Base-by-base conservation (phyloP, 192 early-diverging fungal genomes). In the Entomortierella beljakovae region DNA sequence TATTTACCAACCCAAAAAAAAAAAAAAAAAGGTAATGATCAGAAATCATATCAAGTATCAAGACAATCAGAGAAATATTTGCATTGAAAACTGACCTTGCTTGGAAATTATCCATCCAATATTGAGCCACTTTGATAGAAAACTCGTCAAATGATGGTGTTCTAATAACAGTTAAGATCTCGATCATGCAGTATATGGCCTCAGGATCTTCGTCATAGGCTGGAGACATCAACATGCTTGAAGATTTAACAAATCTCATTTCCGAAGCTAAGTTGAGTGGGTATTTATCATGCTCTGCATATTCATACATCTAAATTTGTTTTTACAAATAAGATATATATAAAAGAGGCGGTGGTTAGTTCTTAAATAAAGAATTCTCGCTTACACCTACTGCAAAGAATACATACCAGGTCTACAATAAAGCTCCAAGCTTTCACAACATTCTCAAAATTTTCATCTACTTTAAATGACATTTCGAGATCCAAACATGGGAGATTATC, bases 121-220 rank as follows among this genome's bases (percentile, higher is more conserved):
- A 48, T 29, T 63, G 13, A 35, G 57, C 80, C 0, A 83, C 15
- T n/a, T 71, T 60, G 22, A 40, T 50, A 0, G 82, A 50, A 48
- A 83, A 83, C 3, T 74, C 67, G 0, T 61, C n/a, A 43, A 67
- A 83, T 1, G 42, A 61, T 18, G 10, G 29, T 1, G 82, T 81
- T n/a, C 42, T 43, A 1, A 20, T 51, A 2, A 56, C 66, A 35
- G 71, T 40, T 11, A 81, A 31, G 16, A 81, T 26, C 52, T 77
- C 64, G 7, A 84, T 57, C 32, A 69, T 64, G 29, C 62, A 64
- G 34, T 72, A 84, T 6, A 68, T 56, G 6, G 69, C 60, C 0
- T 84, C 56, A 10, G 80, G 72, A 29, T 84, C 73, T 26, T 64
- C 15, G 37, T 81, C 80, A 28, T 81, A 84, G 6, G 56, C 46